Conservation (phyloP, 305 asterid genomes). For the Fraxinus dipetala region DNA sequence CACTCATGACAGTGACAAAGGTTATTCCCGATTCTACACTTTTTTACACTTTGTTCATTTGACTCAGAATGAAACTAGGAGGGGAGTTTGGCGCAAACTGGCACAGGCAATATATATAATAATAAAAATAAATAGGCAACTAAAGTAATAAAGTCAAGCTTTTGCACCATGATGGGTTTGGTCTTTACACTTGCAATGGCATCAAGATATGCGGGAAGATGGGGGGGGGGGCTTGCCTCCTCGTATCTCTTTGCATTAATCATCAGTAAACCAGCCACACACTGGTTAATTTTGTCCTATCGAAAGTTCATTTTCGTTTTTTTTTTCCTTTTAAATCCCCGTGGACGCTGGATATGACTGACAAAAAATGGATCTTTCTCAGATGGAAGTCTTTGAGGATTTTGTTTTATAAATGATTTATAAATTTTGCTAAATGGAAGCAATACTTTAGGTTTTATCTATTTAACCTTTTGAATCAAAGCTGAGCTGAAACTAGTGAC, state of each 20-base stretch:
- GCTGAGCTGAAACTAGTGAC: background rate
- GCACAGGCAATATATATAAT: too few species aligned
- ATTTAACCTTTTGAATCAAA: background rate
- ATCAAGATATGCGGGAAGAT: too few species aligned
- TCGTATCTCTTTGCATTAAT: background rate
- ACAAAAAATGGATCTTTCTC: background rate
- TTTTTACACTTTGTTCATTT: background rate
- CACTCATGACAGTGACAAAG: slow-evolving; percentile 78
- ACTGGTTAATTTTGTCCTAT: background rate
- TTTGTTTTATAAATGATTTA: background rate
- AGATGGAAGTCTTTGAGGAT: background rate
- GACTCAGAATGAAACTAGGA: background rate
- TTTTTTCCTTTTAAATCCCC: background rate
- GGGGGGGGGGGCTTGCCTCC: too few species aligned
- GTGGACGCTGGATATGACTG: background rate
- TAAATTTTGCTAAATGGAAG: background rate
- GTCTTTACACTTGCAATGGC: too few species aligned
- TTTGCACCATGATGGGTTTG: too few species aligned
- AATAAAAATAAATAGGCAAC: too few species aligned
- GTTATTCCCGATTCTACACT: slow-evolving; percentile 25
- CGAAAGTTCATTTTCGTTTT: background rate
- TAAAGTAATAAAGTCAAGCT: too few species aligned
- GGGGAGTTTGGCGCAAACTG: background rate
- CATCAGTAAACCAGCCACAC: background rate
- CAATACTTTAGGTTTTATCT: background rate